These are phyloP conservation scores for Picea glauca DNA, from an alignment of 75 land plant genomes.

Conservation along the genomic window DNA sequence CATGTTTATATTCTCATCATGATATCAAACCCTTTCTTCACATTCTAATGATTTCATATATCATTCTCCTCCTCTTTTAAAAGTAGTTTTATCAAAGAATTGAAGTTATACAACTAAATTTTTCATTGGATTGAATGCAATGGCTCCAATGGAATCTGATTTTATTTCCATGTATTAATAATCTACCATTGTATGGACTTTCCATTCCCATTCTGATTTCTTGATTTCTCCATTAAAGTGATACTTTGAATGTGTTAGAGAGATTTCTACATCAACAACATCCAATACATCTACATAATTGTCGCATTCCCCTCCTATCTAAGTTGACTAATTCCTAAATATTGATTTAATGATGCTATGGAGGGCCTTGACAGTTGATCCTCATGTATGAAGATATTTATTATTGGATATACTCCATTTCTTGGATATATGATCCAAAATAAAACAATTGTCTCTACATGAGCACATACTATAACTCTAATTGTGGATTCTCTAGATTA, in stretches of 20 bases:
- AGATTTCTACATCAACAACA: background rate
- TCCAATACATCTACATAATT: background rate
- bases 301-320: background rate
- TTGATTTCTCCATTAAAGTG: constrained; percentile 13
- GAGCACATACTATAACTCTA: background rate
- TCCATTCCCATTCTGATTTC: constrained; percentile 43
- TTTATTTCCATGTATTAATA: background rate
- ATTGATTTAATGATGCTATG: background rate
- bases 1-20: background rate
- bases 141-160: constrained; percentile 58
- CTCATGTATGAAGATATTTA: no score
- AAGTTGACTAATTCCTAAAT: background rate
- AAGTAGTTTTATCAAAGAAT: constrained; percentile 5
- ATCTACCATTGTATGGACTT: constrained; percentile 21
- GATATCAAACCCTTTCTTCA: background rate
- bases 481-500: background rate
- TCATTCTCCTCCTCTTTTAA: background rate
- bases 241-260: background rate
- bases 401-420: background rate
- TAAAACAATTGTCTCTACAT: background rate
- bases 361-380: no score
- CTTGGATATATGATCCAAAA: background rate
- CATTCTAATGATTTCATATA: background rate
- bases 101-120: constrained; percentile 47
- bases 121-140: constrained; percentile 61